Conservation (phyloP, 371 early-diverging fungal species). For the Rhizopus arrhizus region DNA sequence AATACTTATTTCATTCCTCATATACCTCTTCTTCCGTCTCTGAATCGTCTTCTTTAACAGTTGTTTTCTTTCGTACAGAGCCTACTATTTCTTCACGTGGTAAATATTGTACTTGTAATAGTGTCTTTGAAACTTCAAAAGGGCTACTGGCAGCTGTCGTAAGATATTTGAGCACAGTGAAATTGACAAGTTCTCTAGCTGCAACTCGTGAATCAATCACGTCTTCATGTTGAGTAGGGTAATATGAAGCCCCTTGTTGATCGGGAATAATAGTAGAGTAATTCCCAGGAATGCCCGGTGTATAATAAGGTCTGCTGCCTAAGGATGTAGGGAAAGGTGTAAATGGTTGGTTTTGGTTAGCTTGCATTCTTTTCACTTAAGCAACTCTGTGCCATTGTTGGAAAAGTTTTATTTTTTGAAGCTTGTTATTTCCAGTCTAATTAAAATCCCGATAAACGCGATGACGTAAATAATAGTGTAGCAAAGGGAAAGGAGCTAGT, state of each 20-base stretch:
- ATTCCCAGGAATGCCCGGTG: conserved; percentile 47
- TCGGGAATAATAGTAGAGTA: conserved; percentile 38
- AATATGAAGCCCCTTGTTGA: conserved; percentile 25
- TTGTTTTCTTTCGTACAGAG: conserved; percentile 16
- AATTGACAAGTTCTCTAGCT: conserved; percentile 63
- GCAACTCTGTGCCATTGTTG: neutral
- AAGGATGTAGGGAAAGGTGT: conserved; percentile 43
- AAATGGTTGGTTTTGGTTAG: conserved; percentile 45
- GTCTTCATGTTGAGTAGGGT: conserved; percentile 42
- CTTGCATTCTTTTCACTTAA: conserved; percentile 21
- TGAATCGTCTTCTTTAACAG: conserved; percentile 12
- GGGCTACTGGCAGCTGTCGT: conserved; percentile 72
- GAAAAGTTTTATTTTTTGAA: neutral
- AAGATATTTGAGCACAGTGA: conserved; percentile 68
- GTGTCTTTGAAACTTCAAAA: conserved; percentile 74
- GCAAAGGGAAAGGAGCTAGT: too few relatives aligned
- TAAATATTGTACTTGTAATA: conserved; percentile 83
- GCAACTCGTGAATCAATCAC: conserved; percentile 54
- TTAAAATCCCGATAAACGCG: neutral
- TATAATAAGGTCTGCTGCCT: conserved; percentile 49
- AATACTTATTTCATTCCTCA: conserved; percentile 1
- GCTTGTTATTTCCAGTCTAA: neutral
- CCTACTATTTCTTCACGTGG: conserved; percentile 56
- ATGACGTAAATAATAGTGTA: neutral
- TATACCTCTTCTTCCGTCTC: conserved; percentile 25